Evolutionary conservation across 306 rosid genomes (phyloP), one percentile per base, ranked within the genome.

Genomic region (Cucurbita maxima): DNA sequence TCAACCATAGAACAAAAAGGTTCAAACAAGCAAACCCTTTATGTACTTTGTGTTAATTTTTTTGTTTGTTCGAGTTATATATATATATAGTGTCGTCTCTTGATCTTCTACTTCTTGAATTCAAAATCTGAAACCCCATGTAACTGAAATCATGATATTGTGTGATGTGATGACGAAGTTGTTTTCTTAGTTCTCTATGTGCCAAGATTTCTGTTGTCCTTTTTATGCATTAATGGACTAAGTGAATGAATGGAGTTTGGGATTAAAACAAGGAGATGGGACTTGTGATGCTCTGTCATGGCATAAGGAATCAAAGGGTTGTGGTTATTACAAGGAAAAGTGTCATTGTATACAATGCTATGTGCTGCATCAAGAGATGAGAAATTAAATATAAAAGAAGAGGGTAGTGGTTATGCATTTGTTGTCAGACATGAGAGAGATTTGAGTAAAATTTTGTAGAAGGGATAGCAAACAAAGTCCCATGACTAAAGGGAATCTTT

Each of bases 71-170:
- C 19, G 13, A 64, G 47, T 34, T 30, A 13, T 57, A 57, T 58
- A 58, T 57, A 57, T 38, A 63, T 41, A 44, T 43, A 66, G 72
- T 11, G 19, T 66, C 12, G 13, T 68, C 7, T 68, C 22, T 47
- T 47, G 4, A 11, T 44, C 18, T 41, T 61, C 30, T 16, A 38
- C 30, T 62, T 19, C 18, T 19, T 56, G 0, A 61, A 62, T 62
- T 40, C 70, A 62, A 62, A 50, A 43, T n/a, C 44, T 64, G 10
- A 43, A 64, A 43, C 52, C 52, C 34, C 51, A 18, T 44, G 72
- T 66, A 66, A 66, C 72, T 66, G 54, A 44, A 66, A 66, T 19
- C 20, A 66, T 66, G 72, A 43, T 19, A 66, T 44, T 44, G 72
- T 64, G 72, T 43, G 53, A 64, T 43, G 37, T 64, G 53, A 64